A percentile compares a stretch with the other conserved stretches of the same genome.
Evolutionary conservation across 1,139 yeast genomes (phyloP).

Genomic region (Taphrina deformans): DNA sequence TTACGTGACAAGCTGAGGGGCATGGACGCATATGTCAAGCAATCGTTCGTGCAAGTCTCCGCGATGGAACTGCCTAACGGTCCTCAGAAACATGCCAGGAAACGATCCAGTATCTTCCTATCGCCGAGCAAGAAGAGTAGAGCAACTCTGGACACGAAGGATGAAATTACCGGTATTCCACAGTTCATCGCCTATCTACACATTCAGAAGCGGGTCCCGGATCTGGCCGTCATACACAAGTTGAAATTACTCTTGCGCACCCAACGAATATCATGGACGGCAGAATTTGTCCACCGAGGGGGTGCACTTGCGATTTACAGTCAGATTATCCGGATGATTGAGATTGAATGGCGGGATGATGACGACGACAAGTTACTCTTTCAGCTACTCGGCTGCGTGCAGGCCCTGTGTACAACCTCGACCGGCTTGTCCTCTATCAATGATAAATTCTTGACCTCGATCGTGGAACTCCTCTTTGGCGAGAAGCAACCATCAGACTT

Average conservation of each 20-base stretch:
- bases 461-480: slow-evolving; percentile 34
- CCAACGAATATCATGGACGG: slow-evolving; percentile 35
- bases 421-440: slow-evolving; percentile 7
- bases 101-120: slow-evolving; percentile 2
- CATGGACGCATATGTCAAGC: slow-evolving; percentile 21
- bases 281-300: slow-evolving; percentile 23
- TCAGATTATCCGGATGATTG: not conserved
- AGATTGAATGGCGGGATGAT: slow-evolving; percentile 38
- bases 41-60: not conserved
- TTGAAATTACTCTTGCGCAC: slow-evolving; percentile 33
- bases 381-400: slow-evolving; percentile 35
- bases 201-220: not conserved
- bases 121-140: slow-evolving; percentile 13
- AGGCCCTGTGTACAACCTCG: slow-evolving; percentile 24
- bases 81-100: slow-evolving; percentile 21
- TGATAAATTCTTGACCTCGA: not conserved
- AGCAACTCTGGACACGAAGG: not conserved
- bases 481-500: slow-evolving; percentile 37
- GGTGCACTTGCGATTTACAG: slow-evolving; percentile 27
- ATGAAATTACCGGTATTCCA: not conserved
- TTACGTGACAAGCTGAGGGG: slow-evolving; percentile 20
- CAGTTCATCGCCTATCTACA: not conserved
- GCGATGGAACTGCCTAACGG: not conserved
- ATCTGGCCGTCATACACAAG: slow-evolving; percentile 7
- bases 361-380: slow-evolving; percentile 34